Percentiles rank a stretch among this genome's conserved stretches.
Conservation (phyloP, 768 basidiomycete genomes). For the Tulasnella sp. region DNA sequence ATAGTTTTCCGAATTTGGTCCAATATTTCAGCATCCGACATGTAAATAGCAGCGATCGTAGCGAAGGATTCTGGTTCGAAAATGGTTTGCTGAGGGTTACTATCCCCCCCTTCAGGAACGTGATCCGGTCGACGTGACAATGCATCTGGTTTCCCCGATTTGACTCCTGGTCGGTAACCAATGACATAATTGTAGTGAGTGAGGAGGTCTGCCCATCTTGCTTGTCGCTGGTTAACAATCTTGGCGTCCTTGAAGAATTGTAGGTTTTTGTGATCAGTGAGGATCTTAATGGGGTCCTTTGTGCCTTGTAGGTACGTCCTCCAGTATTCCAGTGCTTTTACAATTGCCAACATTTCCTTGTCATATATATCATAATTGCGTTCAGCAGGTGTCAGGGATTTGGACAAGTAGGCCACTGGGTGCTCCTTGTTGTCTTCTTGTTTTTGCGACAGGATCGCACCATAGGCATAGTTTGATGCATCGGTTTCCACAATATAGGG, state of each 20-base stretch:
- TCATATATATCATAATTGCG: conserved; percentile 41
- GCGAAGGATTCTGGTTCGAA: no score
- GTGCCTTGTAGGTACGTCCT: conserved; percentile 39
- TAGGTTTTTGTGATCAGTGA: conserved; percentile 38
- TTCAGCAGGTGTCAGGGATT: conserved; percentile 27
- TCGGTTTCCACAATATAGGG: conserved; percentile 7
- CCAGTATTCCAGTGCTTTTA: conserved; percentile 44
- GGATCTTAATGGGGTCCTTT: conserved; percentile 34
- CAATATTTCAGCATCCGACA: no score
- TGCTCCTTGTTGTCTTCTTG: conserved; percentile 3
- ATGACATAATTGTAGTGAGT: conserved; percentile 46
- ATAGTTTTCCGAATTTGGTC: no score
- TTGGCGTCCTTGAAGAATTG: not conserved
- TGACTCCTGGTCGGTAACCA: conserved; percentile 41
- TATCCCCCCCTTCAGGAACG: not conserved
- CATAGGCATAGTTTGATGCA: conserved; percentile 21
- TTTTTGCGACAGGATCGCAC: conserved; percentile 15
- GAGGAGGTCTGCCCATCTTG: conserved; percentile 49
- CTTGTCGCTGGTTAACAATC: conserved; percentile 50
- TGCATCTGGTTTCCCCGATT: not conserved
- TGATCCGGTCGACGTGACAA: not conserved
- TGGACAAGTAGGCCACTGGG: conserved; percentile 32
- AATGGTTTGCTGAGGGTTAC: no score
- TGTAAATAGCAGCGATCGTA: no score
- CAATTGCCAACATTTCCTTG: conserved; percentile 44